A percentile compares a stretch with the other conserved stretches of the same genome.
These are phyloP conservation scores for Botrytis tulipae DNA, from an alignment of 2,329 filamentous ascomycete species.

Conservation along the genomic window DNA sequence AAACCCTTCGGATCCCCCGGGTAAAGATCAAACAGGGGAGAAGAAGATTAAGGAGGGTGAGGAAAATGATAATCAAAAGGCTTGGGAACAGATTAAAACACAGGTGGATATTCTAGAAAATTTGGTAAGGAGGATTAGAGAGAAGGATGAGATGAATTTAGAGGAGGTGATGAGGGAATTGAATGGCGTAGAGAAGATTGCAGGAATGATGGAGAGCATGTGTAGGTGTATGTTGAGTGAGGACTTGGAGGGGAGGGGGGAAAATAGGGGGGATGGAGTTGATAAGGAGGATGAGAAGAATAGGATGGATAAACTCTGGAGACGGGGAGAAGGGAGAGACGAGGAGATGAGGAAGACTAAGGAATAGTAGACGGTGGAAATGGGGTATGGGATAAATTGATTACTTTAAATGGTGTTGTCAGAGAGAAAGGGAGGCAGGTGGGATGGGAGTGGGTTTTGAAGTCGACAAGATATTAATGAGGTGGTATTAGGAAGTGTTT, in stretches of 20 bases:
- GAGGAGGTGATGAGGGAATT: too few species aligned
- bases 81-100: neutral
- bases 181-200: neutral
- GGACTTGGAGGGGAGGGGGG: neutral
- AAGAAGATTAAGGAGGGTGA: neutral
- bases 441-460: neutral
- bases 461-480: neutral
- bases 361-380: neutral
- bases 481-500: neutral
- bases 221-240: neutral
- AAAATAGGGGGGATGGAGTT: too few species aligned
- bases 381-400: neutral
- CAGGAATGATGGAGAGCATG: neutral
- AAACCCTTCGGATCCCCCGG: rapidly evolving
- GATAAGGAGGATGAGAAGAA: too few species aligned
- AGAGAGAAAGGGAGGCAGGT: neutral
- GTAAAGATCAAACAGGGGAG: neutral
- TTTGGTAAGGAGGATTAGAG: neutral
- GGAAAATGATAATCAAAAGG: neutral
- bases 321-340: too few species aligned
- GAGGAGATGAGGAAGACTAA: too few species aligned
- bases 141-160: neutral
- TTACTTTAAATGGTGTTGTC: neutral
- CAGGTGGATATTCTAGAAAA: rapidly evolving
- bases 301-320: too few species aligned